Conservation (phyloP, 176 grass and related monocot species). For the Alopecurus myosuroides region DNA sequence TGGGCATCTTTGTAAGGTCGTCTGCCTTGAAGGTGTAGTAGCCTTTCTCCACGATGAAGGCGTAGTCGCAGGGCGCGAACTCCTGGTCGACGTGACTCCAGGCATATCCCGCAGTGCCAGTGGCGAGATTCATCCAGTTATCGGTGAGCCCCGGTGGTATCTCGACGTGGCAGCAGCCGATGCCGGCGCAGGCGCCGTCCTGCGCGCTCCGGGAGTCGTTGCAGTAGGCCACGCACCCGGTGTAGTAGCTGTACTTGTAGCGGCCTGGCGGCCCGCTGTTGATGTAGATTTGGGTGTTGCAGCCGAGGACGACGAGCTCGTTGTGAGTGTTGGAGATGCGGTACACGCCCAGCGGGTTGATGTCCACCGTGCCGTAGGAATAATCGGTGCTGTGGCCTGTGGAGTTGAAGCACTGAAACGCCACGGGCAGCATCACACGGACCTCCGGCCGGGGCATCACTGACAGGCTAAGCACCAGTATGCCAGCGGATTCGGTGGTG, state of each 20-base stretch:
- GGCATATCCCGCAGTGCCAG: neutral
- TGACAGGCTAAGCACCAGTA: too few relatives aligned
- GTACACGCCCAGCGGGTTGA: too few relatives aligned
- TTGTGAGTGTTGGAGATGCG: too few relatives aligned
- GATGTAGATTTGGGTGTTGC: too few relatives aligned
- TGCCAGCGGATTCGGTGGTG: too few relatives aligned
- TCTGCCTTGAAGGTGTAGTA: neutral
- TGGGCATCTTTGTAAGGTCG: neutral
- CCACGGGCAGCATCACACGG: too few relatives aligned
- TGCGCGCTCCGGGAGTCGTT: neutral
- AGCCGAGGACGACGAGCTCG: too few relatives aligned
- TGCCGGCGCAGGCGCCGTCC: neutral
- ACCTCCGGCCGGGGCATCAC: too few relatives aligned
- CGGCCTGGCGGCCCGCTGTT: too few relatives aligned
- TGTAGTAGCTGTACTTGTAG: neutral
- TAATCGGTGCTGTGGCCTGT: neutral
- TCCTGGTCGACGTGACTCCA: neutral
- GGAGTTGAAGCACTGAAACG: too few relatives aligned
- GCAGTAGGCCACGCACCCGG: neutral
- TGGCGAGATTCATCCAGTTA: neutral
- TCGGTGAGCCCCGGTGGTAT: conserved; percentile 4
- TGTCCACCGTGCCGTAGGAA: too few relatives aligned
- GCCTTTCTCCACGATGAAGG: neutral
- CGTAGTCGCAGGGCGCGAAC: neutral
- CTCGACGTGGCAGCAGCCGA: conserved; percentile 8